Base-by-base conservation (phyloP, 306 rosid species). In the Acacia acuminata region DNA sequence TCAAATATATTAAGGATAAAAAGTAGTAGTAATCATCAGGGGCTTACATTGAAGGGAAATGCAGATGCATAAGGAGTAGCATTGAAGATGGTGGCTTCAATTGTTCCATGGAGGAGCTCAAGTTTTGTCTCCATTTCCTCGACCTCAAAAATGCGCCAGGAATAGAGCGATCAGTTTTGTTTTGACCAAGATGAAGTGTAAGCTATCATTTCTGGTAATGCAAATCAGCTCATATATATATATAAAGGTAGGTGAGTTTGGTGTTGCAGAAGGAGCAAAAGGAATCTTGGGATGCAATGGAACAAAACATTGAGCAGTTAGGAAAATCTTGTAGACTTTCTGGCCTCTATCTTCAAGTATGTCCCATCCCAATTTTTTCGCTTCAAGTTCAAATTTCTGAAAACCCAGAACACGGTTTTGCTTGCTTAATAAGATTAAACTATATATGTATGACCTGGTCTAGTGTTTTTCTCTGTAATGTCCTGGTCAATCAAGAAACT, bases 1-100 rank as follows among this genome's bases (percentile, higher is more conserved):
- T 38, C 8, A 38, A 36, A 38, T 38, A 38, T 38, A 38, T 38
- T 38, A 38, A 6, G 42, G 42, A 38, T 38, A 0, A 38, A 6
- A 38, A 0, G 8, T 38, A 38, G 42, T 38, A 38, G 42, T 6
- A 45, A 24, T 55, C 25, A 15, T 72, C 66, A 44, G 44, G 24
- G 50, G 81, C 93, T 87, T 78, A 96, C 98, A 86, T 85, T 90
- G 80, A 94, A 86, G 53, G 94, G 94, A 79, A 93, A 96, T 22
- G 89, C 70, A 16, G 94, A 88, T 2, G 86, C 84, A 55, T 83
- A 90, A 50, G 92, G 88, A 16, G 99, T 90, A 64, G 98, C 99
- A 90, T 90, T 87, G 85, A 96, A 94, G 84, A 96, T 84, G 78
- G 94, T 94, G 83, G 91, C 98, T 86, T 96, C 98, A 77, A 96